Evolutionary conservation across 2,329 filamentous ascomycete genomes (phyloP).

Genomic region (Aspergillus fumigatiaffinis): DNA sequence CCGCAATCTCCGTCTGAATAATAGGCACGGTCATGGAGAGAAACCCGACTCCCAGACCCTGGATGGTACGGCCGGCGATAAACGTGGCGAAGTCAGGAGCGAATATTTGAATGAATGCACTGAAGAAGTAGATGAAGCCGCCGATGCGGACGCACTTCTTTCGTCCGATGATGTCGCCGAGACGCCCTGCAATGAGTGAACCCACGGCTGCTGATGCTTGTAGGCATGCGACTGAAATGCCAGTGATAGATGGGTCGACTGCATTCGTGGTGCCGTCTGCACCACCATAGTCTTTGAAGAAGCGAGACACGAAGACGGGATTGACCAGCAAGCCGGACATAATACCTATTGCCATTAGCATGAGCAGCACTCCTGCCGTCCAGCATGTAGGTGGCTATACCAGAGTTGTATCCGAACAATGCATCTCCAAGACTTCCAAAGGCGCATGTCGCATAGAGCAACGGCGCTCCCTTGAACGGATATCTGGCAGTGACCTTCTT

Average conservation of each 20-base stretch:
- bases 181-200: constrained; percentile 31
- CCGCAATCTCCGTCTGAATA: constrained; percentile 37
- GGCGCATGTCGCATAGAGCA: constrained; percentile 38
- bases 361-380: no score
- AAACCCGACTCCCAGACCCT: constrained; percentile 34
- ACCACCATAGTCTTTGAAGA: constrained; percentile 38
- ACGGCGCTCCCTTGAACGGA: constrained; percentile 33
- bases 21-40: constrained; percentile 36
- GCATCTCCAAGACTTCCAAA: constrained; percentile 42
- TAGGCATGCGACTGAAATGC: constrained; percentile 35
- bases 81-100: constrained; percentile 33
- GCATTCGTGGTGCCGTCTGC: constrained; percentile 25
- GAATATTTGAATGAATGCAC: constrained; percentile 36
- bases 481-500: constrained; percentile 34
- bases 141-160: constrained; percentile 36
- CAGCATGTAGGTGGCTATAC: constrained; percentile 16
- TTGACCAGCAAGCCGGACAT: constrained; percentile 41
- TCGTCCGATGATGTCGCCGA: constrained; percentile 35
- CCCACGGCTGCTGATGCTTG: constrained; percentile 35
- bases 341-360: constrained; percentile 26
- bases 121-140: constrained; percentile 36
- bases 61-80: constrained; percentile 31
- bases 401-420: constrained; percentile 42
- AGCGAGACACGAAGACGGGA: constrained; percentile 37
- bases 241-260: constrained; percentile 37